Percentiles rank a stretch among this genome's conserved stretches.
Evolutionary conservation across 2,329 filamentous ascomycete genomes (phyloP).

Genomic region (Aspergillus melleus): DNA sequence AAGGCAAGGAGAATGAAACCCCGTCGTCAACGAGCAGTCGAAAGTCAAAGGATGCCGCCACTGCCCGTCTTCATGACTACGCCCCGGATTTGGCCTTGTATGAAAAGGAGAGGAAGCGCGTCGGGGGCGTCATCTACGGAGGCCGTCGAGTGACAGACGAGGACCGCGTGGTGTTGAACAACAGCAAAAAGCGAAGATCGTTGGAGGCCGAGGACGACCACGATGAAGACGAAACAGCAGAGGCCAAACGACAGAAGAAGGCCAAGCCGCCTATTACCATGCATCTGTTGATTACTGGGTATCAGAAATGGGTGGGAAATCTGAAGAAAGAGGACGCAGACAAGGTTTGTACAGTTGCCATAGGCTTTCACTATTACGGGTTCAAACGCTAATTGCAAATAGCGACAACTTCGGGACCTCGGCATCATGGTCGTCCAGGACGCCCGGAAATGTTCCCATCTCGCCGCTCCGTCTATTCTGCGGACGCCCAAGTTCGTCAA

Average conservation of each 20-base stretch:
- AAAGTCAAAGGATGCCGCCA: constrained; percentile 83
- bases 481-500: constrained; percentile 93
- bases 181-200: constrained; percentile 45
- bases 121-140: constrained; percentile 64
- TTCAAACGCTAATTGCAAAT: constrained; percentile 1
- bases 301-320: constrained; percentile 76
- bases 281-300: constrained; percentile 79
- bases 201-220: constrained; percentile 50
- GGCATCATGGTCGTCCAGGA: constrained; percentile 81
- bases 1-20: constrained; percentile 80
- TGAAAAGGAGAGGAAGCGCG: constrained; percentile 88
- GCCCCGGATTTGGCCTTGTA: constrained; percentile 86
- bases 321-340: constrained; percentile 75
- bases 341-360: constrained; percentile 59
- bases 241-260: constrained; percentile 64
- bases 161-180: constrained; percentile 34
- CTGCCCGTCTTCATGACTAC: constrained; percentile 72
- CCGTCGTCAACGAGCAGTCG: constrained; percentile 75
- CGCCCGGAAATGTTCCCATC: constrained; percentile 73
- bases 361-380: background rate
- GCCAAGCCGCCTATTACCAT: constrained; percentile 66
- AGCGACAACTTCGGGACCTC: constrained; percentile 79
- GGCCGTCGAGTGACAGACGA: constrained; percentile 50
- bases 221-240: constrained; percentile 57
- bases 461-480: constrained; percentile 82